Evolutionary conservation across 2,329 filamentous ascomycete genomes (phyloP).

Genomic region (Alternaria triticimaculans): DNA sequence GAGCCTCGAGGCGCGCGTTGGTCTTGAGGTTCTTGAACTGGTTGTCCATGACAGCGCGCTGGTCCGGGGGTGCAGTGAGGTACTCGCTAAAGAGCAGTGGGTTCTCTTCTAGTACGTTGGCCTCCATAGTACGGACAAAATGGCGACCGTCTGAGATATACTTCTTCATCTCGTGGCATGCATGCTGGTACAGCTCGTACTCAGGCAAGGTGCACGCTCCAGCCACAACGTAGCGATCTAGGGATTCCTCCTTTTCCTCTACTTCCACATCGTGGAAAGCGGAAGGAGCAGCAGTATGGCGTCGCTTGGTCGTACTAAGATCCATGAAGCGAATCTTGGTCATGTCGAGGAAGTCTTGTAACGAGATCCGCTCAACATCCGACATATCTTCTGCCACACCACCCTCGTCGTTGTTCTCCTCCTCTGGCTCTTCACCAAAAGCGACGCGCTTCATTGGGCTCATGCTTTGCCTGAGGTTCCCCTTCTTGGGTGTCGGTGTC

Average conservation of each 20-base stretch:
- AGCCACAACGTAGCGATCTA: conserved; percentile 84
- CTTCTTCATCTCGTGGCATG: conserved; percentile 92
- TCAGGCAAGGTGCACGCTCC: conserved; percentile 91
- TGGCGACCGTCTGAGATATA: conserved; percentile 93
- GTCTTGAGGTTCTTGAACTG: conserved; percentile 98
- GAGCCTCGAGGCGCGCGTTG: conserved; percentile 85
- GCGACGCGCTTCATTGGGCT: conserved; percentile 45
- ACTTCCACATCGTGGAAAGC: conserved; percentile 46
- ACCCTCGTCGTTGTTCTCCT: conserved; percentile 36
- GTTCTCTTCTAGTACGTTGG: conserved; percentile 86
- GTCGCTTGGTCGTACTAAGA: conserved; percentile 90
- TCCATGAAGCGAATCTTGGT: conserved; percentile 99
- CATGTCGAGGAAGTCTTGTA: conserved; percentile 93
- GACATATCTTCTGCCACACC: conserved; percentile 31
- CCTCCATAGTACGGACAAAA: conserved; percentile 89
- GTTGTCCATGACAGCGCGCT: conserved; percentile 88
- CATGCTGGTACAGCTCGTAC: conserved; percentile 93
- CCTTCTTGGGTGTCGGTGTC: conserved; percentile 47
- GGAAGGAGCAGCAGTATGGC: conserved; percentile 71
- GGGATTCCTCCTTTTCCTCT: conserved; percentile 57
- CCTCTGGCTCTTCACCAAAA: conserved; percentile 36
- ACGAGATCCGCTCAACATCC: conserved; percentile 70
- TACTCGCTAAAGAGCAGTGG: conserved; percentile 93
- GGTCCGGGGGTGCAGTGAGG: conserved; percentile 79
- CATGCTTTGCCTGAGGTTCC: conserved; percentile 34